phyloP scores from a whole-genome alignment of 2,329 filamentous ascomycete genomes.

The Chaetomiaceae sp. region DNA sequence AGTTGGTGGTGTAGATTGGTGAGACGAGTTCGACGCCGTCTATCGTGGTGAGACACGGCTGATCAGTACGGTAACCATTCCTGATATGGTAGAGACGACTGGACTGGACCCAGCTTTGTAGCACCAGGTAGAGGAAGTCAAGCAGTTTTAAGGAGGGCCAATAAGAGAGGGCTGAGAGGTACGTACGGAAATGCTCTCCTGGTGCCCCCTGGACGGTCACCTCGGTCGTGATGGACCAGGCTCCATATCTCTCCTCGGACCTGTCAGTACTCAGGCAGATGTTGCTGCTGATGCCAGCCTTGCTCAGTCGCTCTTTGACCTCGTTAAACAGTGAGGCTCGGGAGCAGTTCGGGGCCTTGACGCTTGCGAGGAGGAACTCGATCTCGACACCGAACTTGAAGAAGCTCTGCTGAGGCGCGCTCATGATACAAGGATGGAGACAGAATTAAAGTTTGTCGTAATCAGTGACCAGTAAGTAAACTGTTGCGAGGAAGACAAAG shows the following conservation, averaged over 20 bases:
- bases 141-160: neutral
- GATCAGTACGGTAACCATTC: no score
- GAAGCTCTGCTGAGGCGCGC: neutral
- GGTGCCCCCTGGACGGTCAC: constrained; percentile 31
- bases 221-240: constrained; percentile 37
- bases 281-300: constrained; percentile 34
- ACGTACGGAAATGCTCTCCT: constrained; percentile 32
- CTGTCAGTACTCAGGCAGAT: constrained; percentile 30
- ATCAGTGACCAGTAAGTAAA: no score
- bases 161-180: no score
- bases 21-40: constrained; percentile 36
- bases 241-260: no score
- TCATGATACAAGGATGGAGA: no score
- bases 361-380: constrained; percentile 35
- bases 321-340: constrained; percentile 36
- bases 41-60: no score
- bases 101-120: no score
- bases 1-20: constrained; percentile 31
- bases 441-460: no score
- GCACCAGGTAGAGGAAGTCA: neutral
- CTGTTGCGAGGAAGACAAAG: no score
- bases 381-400: constrained; percentile 37
- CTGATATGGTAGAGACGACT: neutral
- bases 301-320: constrained; percentile 30
- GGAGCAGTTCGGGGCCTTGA: constrained; percentile 31